These are phyloP conservation scores for Tothia fuscella DNA, from an alignment of 2,329 filamentous ascomycete genomes.

Conservation along the genomic window DNA sequence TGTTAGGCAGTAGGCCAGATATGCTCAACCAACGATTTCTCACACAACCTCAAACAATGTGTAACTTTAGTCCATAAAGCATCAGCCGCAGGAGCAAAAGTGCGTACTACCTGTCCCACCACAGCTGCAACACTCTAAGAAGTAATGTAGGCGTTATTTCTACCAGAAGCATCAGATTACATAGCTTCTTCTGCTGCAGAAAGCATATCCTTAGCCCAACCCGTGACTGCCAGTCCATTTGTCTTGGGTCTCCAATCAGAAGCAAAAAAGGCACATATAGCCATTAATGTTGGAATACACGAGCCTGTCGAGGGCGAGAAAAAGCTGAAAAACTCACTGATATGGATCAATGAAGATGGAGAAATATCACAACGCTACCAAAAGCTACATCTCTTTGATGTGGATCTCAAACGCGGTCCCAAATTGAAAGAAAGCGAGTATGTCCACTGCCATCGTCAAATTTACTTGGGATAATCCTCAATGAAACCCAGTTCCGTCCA, in stretches of 20 bases:
- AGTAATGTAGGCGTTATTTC: conserved; percentile 80
- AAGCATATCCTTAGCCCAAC: conserved; percentile 57
- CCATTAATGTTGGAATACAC: conserved; percentile 81
- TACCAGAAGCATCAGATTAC: conserved; percentile 87
- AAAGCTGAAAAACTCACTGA: conserved; percentile 50
- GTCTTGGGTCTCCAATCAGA: conserved; percentile 61
- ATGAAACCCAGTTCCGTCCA: conserved; percentile 40
- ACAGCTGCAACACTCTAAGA: conserved; percentile 26
- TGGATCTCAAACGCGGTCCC: conserved; percentile 45
- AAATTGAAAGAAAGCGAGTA: conserved; percentile 48
- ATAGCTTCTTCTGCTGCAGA: conserved; percentile 59
- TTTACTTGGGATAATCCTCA: not conserved
- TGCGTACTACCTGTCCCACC: no score
- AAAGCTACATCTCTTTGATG: conserved; percentile 85
- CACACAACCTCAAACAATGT: conserved; percentile 71
- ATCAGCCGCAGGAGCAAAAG: conserved; percentile 64
- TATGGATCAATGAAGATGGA: conserved; percentile 54
- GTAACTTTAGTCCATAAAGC: conserved; percentile 60
- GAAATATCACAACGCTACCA: conserved; percentile 57
- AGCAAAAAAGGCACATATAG: conserved; percentile 50
- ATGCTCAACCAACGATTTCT: conserved; percentile 68
- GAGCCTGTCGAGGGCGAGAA: conserved; percentile 46
- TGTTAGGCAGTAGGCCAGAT: conserved; percentile 85
- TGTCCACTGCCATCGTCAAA: conserved; percentile 11
- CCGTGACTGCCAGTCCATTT: conserved; percentile 57